Conservation (phyloP, 371 early-diverging fungal species). For the Mortierella sp. region DNA sequence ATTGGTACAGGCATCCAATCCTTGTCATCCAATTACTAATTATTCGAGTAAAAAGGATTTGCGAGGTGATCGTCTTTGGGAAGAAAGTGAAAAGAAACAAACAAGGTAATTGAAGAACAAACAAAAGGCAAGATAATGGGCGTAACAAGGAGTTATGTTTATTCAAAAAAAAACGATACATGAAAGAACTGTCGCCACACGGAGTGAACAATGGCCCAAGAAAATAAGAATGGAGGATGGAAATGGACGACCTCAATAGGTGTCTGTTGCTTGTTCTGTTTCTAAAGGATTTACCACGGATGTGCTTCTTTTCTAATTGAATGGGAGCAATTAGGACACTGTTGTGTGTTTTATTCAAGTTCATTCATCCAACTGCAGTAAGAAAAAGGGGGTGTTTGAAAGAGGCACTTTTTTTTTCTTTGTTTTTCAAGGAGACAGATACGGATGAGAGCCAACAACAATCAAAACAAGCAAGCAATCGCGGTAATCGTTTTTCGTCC, state of each 20-base stretch:
- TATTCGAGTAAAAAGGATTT: not conserved
- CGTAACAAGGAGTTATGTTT: too few species aligned
- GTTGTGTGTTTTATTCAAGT: too few species aligned
- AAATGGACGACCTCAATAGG: not conserved
- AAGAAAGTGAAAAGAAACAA: not conserved
- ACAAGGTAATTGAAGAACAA: too few species aligned
- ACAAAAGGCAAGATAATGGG: too few species aligned
- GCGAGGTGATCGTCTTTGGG: not conserved
- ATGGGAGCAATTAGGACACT: too few species aligned
- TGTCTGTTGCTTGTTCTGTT: not conserved
- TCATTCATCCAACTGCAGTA: not conserved
- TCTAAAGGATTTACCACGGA: not conserved
- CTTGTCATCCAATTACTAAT: not conserved
- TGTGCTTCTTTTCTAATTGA: not conserved
- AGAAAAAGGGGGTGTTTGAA: not conserved
- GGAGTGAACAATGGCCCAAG: not conserved
- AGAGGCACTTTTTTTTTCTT: not conserved
- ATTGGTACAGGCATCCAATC: not conserved
- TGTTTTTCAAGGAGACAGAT: slow-evolving; percentile 1
- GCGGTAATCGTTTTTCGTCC: slow-evolving; percentile 7
- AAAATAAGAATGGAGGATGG: not conserved
- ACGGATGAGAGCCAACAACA: not conserved
- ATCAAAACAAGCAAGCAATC: slow-evolving; percentile 1
- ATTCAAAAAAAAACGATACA: not conserved
- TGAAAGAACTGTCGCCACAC: not conserved